phyloP scores from a whole-genome alignment of 169 alveolate genomes.

The Eimeria tenella region DNA sequence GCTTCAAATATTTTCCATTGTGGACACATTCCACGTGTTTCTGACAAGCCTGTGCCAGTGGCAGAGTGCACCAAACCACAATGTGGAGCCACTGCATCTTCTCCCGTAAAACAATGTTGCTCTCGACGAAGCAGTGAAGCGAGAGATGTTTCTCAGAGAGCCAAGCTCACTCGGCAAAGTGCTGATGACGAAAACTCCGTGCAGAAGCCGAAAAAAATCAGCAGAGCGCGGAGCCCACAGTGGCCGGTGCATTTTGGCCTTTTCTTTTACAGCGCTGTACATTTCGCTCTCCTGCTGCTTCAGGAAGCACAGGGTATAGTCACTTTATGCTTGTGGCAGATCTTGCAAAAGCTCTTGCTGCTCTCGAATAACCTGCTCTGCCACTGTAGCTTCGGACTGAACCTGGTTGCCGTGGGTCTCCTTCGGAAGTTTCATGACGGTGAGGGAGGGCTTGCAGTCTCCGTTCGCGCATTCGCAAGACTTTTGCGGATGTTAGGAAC shows the following conservation, averaged over 20 bases:
- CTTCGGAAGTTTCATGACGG: neutral
- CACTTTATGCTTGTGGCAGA: constrained; percentile 6
- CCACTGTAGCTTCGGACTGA: constrained; percentile 15
- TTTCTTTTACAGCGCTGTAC: neutral
- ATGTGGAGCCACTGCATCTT: no score
- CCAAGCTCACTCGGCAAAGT: no score
- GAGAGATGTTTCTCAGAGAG: no score
- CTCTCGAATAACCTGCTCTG: neutral
- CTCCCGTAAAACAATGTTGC: no score
- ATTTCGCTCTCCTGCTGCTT: neutral
- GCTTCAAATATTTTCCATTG: no score
- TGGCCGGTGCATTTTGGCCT: neutral
- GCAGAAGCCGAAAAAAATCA: no score
- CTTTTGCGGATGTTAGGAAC: neutral
- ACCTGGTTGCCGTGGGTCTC: neutral
- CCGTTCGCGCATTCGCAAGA: neutral
- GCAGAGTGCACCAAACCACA: no score
- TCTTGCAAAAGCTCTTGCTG: neutral
- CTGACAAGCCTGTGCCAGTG: no score
- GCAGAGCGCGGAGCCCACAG: no score
- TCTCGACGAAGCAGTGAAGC: no score
- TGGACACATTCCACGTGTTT: no score
- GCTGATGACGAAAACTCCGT: no score
- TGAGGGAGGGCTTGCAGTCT: neutral
- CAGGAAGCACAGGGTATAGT: neutral